Percentiles rank a stretch among this genome's conserved stretches.
Conservation (phyloP, 768 basidiomycete species). For the Trametes sanguinea region DNA sequence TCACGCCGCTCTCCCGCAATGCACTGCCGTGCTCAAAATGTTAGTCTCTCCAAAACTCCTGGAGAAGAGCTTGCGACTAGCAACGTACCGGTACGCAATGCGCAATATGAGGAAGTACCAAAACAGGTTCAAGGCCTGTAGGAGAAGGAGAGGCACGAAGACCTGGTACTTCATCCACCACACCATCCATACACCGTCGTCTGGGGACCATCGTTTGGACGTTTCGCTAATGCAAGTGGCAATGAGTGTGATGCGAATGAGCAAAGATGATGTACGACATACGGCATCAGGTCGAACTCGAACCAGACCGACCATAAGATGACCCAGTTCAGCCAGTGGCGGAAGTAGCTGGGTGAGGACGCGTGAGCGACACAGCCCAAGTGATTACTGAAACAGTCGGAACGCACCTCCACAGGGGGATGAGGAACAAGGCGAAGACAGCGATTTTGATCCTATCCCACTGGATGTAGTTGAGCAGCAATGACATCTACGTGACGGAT, state of each 20-base stretch:
- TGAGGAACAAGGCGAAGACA: conserved; percentile 64
- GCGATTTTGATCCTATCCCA: conserved; percentile 62
- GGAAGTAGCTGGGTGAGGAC: conserved; percentile 69
- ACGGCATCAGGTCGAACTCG: conserved; percentile 78
- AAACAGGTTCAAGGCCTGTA: conserved; percentile 88
- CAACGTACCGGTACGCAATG: conserved; percentile 67
- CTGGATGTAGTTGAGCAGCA: conserved; percentile 86
- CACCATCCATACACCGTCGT: conserved; percentile 69
- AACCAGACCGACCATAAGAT: conserved; percentile 89
- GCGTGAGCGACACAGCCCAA: not conserved
- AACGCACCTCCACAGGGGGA: conserved; percentile 76
- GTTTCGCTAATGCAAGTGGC: conserved; percentile 43
- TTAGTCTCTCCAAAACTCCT: conserved; percentile 49
- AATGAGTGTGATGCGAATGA: not conserved
- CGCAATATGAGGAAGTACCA: conserved; percentile 89
- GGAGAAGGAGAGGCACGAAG: conserved; percentile 67
- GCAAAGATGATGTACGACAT: conserved; percentile 33
- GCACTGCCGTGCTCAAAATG: no score
- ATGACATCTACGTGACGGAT: conserved; percentile 58
- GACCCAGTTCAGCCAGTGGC: conserved; percentile 84
- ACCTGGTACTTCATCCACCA: conserved; percentile 85
- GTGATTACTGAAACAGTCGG: not conserved
- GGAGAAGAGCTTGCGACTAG: not conserved
- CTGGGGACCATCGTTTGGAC: conserved; percentile 57
- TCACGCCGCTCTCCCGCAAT: no score